phyloP scores from a whole-genome alignment of 2,329 filamentous ascomycete species.

The Alternaria infectoria region DNA sequence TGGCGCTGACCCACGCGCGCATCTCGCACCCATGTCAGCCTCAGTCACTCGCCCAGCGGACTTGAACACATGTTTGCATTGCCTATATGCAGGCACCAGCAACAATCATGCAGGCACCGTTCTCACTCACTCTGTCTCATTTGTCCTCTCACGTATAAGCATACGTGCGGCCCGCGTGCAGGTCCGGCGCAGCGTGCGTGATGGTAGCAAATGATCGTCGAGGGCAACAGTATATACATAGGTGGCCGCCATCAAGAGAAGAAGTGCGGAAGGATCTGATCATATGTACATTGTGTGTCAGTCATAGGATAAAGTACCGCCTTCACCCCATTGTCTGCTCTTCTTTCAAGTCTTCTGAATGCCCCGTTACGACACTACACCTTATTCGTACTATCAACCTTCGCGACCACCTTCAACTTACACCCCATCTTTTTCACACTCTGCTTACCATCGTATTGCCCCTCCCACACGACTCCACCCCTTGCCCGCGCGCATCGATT shows the following conservation, averaged over 20 bases:
- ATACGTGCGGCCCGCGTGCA: conserved; percentile 24
- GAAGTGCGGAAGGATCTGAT: conserved; percentile 9
- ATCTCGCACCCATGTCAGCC: conserved; percentile 30
- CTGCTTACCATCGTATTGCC: conserved; percentile 30
- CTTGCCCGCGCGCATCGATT: conserved; percentile 28
- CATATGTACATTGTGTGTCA: conserved; percentile 16
- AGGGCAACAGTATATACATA: conserved; percentile 22
- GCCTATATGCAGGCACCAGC: conserved; percentile 33
- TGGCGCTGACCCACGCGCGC: conserved; percentile 35
- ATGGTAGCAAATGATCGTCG: conserved; percentile 26
- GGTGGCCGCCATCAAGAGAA: conserved; percentile 19
- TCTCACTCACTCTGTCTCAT: conserved; percentile 32
- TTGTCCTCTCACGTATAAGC: conserved; percentile 11
- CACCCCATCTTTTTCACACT: conserved; percentile 22
- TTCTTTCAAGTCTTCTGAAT: conserved; percentile 20
- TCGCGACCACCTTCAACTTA: conserved; percentile 29
- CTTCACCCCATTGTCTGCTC: conserved; percentile 11
- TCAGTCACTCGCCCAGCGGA: conserved; percentile 33
- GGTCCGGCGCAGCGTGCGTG: conserved; percentile 15
- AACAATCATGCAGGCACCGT: conserved; percentile 37
- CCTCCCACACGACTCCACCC: conserved; percentile 27
- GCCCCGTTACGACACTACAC: conserved; percentile 25
- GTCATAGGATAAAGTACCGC: conserved; percentile 22
- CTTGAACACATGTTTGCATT: conserved; percentile 38
- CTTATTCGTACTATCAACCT: conserved; percentile 21